phyloP scores from a whole-genome alignment of 768 basidiomycete genomes.

The Austroboletus eburneus region DNA sequence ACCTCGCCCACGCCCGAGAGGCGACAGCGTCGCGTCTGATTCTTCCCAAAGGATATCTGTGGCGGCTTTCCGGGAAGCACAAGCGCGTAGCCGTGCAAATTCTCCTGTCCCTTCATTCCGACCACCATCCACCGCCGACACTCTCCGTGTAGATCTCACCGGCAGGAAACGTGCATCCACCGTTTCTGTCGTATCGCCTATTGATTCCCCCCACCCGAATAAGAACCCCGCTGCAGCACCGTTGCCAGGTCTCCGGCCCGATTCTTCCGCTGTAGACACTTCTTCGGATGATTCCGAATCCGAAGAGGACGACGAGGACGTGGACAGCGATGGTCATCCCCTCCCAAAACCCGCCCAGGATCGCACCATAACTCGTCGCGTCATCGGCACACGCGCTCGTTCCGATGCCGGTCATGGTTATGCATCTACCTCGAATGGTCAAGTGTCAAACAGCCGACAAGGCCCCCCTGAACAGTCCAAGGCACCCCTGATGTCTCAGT shows the following conservation, averaged over 20 bases:
- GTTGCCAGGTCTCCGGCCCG: constrained; percentile 8
- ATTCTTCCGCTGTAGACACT: constrained; percentile 16
- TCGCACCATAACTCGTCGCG: constrained; percentile 31
- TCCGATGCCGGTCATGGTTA: constrained; percentile 20
- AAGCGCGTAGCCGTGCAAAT: constrained; percentile 57
- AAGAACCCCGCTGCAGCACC: constrained; percentile 10
- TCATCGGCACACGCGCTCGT: constrained; percentile 3
- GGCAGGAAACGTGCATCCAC: constrained; percentile 28
- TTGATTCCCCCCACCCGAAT: constrained; percentile 13
- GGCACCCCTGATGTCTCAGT: constrained; percentile 27
- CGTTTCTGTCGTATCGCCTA: constrained; percentile 20
- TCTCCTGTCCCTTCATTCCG: constrained; percentile 55
- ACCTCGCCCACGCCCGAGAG: constrained; percentile 48
- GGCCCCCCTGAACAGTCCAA: constrained; percentile 12
- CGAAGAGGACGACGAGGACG: constrained; percentile 34
- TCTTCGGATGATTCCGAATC: constrained; percentile 36
- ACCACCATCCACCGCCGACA: constrained; percentile 34
- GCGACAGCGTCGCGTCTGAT: constrained; percentile 56
- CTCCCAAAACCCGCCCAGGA: constrained; percentile 33
- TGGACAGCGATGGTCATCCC: constrained; percentile 32
- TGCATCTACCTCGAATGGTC: neutral
- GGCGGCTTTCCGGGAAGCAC: constrained; percentile 76
- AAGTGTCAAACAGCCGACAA: constrained; percentile 1
- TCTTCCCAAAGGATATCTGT: constrained; percentile 73
- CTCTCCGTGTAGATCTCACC: constrained; percentile 25